Evolutionary conservation across 129 eudicot species (phyloP).

Genomic region (Pittosporum tobira): DNA sequence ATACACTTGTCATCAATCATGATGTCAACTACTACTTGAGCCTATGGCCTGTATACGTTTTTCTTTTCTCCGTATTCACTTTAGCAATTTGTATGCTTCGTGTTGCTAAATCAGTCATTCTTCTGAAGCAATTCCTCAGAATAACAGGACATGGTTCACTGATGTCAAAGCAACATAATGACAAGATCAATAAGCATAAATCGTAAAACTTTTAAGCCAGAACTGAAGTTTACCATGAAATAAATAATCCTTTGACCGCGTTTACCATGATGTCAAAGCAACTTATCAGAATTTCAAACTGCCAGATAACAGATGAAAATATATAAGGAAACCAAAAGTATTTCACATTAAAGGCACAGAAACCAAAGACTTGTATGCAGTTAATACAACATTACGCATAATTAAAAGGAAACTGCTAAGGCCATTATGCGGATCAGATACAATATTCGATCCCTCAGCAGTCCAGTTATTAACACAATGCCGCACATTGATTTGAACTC

Average conservation of each 20-base stretch:
- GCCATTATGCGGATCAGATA: neutral
- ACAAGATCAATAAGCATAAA: neutral
- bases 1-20: no score
- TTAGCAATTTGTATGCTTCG: neutral
- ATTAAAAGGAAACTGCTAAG: neutral
- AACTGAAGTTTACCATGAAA: conserved; percentile 49
- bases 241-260: conserved; percentile 64
- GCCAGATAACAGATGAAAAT: conserved; percentile 15
- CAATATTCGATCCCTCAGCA: no score
- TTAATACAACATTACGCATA: neutral
- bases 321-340: neutral
- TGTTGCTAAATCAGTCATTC: neutral
- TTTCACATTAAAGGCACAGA: neutral
- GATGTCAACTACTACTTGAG: no score
- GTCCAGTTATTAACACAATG: no score
- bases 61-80: neutral
- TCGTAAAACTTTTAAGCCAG: neutral
- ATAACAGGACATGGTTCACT: neutral
- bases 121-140: neutral
- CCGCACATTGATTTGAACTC: no score
- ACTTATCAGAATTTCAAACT: conserved; percentile 18
- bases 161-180: neutral
- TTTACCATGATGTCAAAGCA: conserved; percentile 49
- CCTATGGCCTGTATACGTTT: no score
- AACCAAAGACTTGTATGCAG: neutral